These are phyloP conservation scores for Lactarius indigo DNA, from an alignment of 768 basidiomycete genomes.

Conservation along the genomic window DNA sequence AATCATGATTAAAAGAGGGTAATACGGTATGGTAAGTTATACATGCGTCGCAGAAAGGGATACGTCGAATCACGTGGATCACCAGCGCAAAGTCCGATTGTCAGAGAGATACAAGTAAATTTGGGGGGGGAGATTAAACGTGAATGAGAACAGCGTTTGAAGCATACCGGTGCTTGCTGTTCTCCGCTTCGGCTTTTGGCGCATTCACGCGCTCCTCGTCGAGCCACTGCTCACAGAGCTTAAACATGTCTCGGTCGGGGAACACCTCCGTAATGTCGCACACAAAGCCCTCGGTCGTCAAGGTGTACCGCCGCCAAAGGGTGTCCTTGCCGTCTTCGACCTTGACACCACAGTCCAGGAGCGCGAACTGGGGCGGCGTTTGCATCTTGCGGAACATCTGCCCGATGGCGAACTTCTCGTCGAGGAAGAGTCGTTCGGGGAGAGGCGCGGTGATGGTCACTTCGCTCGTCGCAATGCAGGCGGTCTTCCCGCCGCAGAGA, in stretches of 20 bases:
- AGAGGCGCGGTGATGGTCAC: constrained; percentile 56
- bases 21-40: no score
- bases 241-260: no score
- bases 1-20: no score
- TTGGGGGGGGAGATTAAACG: neutral
- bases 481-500: constrained; percentile 48
- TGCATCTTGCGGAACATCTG: no score
- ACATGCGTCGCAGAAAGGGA: no score
- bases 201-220: no score
- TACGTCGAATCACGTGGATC: no score
- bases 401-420: no score
- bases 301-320: constrained; percentile 56
- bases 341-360: constrained; percentile 48
- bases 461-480: constrained; percentile 63
- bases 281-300: constrained; percentile 49
- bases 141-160: constrained; percentile 10
- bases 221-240: no score
- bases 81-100: no score
- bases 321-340: constrained; percentile 28
- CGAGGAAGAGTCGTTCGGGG: constrained; percentile 44
- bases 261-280: no score
- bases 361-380: constrained; percentile 52
- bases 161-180: constrained; percentile 23
- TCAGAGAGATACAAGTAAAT: no score
- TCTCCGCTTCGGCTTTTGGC: constrained; percentile 14